Percentiles rank a stretch among this genome's conserved stretches.
These are phyloP conservation scores for Teratosphaeriaceae sp. DNA, from an alignment of 2,329 filamentous ascomycete species.

Conservation along the genomic window DNA sequence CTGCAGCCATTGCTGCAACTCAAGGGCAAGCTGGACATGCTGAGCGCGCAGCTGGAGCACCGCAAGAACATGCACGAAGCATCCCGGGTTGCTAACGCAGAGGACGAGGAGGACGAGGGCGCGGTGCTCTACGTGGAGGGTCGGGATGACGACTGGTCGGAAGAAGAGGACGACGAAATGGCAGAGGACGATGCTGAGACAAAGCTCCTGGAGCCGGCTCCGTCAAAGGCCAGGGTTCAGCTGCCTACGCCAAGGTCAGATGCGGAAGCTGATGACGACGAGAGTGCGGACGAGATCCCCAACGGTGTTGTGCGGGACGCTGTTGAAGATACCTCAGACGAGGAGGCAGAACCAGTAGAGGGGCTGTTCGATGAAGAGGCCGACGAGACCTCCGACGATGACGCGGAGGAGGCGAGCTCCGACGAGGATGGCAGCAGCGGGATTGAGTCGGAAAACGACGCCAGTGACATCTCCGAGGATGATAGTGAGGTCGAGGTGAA, in stretches of 20 bases:
- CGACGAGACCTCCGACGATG: slow-evolving; percentile 13
- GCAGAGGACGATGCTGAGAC: not conserved
- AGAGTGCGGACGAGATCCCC: slow-evolving; percentile 10
- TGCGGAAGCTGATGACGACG: slow-evolving; percentile 12
- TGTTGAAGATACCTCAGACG: slow-evolving; percentile 27
- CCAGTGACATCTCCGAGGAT: slow-evolving; percentile 8
- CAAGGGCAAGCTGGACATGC: slow-evolving; percentile 92
- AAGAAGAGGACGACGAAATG: slow-evolving; percentile 2
- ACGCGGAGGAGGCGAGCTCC: slow-evolving; percentile 15
- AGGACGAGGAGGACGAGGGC: slow-evolving; percentile 61
- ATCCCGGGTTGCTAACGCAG: slow-evolving; percentile 43
- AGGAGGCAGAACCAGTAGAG: slow-evolving; percentile 30
- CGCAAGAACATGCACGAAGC: slow-evolving; percentile 58
- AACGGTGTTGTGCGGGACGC: slow-evolving; percentile 16
- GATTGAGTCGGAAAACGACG: slow-evolving; percentile 8
- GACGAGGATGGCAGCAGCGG: slow-evolving; percentile 11
- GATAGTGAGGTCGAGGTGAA: slow-evolving; percentile 15
- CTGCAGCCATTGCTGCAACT: slow-evolving; percentile 76
- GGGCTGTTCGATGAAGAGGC: slow-evolving; percentile 15
- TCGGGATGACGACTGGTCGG: slow-evolving; percentile 50
- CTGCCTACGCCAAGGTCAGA: slow-evolving; percentile 1
- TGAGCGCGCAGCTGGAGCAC: slow-evolving; percentile 81
- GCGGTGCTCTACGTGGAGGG: slow-evolving; percentile 83
- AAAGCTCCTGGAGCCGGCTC: not conserved
- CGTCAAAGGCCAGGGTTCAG: slow-evolving; percentile 1